These are phyloP conservation scores for Arxiozyma bovina DNA, from an alignment of 1,139 yeast genomes.

Conservation along the genomic window DNA sequence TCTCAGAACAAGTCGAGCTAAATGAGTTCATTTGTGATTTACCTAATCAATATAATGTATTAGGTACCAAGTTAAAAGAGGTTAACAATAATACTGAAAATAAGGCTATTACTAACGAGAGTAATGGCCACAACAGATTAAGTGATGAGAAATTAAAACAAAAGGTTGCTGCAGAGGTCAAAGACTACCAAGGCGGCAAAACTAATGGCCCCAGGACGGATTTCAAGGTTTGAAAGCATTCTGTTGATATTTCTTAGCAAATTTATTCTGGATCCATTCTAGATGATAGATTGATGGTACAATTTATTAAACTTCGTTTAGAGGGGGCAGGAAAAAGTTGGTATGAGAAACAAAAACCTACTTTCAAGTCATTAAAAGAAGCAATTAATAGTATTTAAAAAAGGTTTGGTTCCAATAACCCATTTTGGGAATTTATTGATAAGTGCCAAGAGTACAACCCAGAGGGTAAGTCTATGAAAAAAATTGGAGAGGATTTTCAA, in stretches of 20 bases:
- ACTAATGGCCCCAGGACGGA: not conserved
- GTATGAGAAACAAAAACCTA: not conserved
- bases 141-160: not conserved
- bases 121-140: not conserved
- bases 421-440: not conserved
- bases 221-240: not conserved
- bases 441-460: not conserved
- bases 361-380: not conserved
- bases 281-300: not conserved
- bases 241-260: not conserved
- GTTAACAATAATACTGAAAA: not conserved
- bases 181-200: not conserved
- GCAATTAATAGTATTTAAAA: not conserved
- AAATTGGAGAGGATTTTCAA: constrained; percentile 1
- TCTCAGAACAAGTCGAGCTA: too few species aligned
- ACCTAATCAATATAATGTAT: not conserved
- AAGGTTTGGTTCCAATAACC: not conserved
- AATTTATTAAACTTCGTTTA: not conserved
- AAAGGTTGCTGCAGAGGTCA: not conserved
- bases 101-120: not conserved
- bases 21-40: too few species aligned
- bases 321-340: not conserved
- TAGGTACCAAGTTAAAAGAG: not conserved
- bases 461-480: not conserved
- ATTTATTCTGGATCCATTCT: not conserved